These are phyloP conservation scores for Cercospora sp. DNA, from an alignment of 2,329 filamentous ascomycete genomes.

Conservation along the genomic window DNA sequence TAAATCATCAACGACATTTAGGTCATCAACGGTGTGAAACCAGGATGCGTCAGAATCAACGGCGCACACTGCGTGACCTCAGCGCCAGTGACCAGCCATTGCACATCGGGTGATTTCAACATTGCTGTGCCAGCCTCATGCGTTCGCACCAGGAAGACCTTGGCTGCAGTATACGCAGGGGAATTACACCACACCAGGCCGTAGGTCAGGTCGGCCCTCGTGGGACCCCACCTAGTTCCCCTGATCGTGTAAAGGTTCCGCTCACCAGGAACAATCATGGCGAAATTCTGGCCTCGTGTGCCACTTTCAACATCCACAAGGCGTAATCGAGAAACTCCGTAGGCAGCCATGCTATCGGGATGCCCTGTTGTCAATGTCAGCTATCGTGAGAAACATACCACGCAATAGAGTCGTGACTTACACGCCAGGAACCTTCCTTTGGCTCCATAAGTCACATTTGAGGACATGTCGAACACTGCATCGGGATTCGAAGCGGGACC, in stretches of 20 bases:
- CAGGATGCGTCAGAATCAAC: conserved; percentile 18
- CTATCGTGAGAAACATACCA: neutral
- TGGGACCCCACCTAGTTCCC: neutral
- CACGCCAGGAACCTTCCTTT: neutral
- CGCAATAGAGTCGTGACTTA: neutral
- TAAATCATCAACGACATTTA: neutral
- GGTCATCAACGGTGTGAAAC: neutral
- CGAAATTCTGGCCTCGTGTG: neutral
- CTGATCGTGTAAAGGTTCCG: neutral
- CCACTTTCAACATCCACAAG: neutral
- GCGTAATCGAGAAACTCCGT: neutral
- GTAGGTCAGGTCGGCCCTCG: neutral
- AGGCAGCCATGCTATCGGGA: neutral
- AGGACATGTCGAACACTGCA: neutral
- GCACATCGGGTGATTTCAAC: neutral
- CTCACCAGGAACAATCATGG: neutral
- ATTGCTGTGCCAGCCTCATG: neutral
- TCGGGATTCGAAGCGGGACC: neutral
- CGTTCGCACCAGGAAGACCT: neutral
- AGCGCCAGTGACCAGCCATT: neutral
- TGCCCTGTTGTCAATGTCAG: neutral
- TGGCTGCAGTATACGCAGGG: neutral
- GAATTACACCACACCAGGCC: neutral
- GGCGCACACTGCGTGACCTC: neutral
- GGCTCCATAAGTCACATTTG: neutral